These are phyloP conservation scores for Paradendryphiella salina DNA, from an alignment of 2,329 filamentous ascomycete species.

Conservation along the genomic window DNA sequence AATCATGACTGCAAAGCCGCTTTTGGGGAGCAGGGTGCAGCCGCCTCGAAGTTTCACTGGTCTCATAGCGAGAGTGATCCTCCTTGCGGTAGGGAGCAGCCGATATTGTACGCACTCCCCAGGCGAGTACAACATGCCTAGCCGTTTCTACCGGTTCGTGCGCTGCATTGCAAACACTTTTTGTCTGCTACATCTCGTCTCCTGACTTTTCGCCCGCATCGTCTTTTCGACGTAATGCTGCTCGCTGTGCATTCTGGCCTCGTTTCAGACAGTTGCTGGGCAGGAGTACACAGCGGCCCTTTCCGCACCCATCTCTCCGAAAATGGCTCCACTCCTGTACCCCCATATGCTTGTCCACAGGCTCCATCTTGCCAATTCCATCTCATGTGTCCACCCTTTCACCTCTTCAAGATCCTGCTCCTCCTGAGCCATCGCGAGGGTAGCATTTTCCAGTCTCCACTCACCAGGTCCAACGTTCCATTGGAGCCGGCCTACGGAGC, in stretches of 20 bases:
- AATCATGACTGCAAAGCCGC: not conserved
- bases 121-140: slow-evolving; percentile 6
- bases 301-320: slow-evolving; percentile 18
- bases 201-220: no score
- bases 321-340: slow-evolving; percentile 9
- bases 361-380: not conserved
- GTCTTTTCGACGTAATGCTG: no score
- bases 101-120: not conserved
- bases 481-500: not conserved
- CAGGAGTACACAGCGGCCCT: slow-evolving; percentile 11
- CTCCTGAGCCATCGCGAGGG: not conserved
- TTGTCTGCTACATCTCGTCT: not conserved
- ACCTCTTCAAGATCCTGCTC: not conserved
- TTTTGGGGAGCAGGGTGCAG: slow-evolving; percentile 1
- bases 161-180: slow-evolving; percentile 1
- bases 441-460: not conserved
- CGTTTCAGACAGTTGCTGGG: slow-evolving; percentile 7
- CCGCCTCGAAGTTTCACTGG: slow-evolving; percentile 13
- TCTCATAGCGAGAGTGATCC: not conserved
- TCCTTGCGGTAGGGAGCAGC: not conserved
- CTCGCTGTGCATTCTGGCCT: not conserved
- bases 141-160: slow-evolving; percentile 11
- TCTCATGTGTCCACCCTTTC: slow-evolving; percentile 2
- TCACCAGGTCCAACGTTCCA: not conserved
- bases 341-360: slow-evolving; percentile 2